Conservation (phyloP, 495 filamentous ascomycete genomes). For the Penicillium taxi region DNA sequence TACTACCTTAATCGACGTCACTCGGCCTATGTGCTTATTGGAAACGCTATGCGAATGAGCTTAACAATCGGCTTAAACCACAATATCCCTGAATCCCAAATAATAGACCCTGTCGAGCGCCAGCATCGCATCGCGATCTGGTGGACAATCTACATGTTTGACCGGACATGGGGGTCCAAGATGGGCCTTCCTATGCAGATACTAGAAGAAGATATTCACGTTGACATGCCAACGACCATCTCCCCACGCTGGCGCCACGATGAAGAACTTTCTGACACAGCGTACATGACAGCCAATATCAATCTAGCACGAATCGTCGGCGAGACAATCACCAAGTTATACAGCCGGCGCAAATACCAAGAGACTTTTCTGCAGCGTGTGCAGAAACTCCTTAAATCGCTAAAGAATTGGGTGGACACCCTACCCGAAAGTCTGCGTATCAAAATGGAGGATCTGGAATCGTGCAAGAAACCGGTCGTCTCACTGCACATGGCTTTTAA, state of each 20-base stretch:
- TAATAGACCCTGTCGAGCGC: conserved; percentile 36
- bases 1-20: conserved; percentile 41
- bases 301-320: conserved; percentile 36
- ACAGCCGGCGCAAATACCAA: conserved; percentile 37
- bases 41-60: conserved; percentile 37
- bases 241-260: conserved; percentile 28
- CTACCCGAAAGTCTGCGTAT: conserved; percentile 34
- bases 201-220: conserved; percentile 40
- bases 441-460: conserved; percentile 32
- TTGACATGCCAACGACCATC: conserved; percentile 36
- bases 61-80: conserved; percentile 39
- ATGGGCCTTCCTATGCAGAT: conserved; percentile 41
- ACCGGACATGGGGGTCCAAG: conserved; percentile 42
- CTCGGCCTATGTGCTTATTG: conserved; percentile 34
- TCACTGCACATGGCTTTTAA: conserved; percentile 39
- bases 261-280: conserved; percentile 35
- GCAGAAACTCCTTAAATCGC: conserved; percentile 35
- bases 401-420: conserved; percentile 40
- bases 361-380: conserved; percentile 39
- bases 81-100: conserved; percentile 40
- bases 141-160: conserved; percentile 45
- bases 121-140: conserved; percentile 40
- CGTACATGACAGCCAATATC: conserved; percentile 36
- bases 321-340: conserved; percentile 35
- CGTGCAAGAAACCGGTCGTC: conserved; percentile 31